Evolutionary conservation across 352 stramenopile genomes (phyloP), one percentile per base, ranked within the genome.

Genomic region (Globisporangium paddicum): DNA sequence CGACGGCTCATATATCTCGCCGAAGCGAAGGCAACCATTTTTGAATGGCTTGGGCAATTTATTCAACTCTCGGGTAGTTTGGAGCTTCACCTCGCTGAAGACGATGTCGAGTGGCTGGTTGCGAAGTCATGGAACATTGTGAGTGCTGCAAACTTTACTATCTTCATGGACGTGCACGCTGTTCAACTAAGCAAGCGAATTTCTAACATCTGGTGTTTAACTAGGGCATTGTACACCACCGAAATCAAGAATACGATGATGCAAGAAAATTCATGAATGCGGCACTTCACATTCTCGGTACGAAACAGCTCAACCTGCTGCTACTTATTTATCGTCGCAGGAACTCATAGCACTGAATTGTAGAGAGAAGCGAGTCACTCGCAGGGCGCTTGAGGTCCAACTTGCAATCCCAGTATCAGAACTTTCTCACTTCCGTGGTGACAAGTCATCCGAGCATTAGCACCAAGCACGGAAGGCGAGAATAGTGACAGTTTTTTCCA

Each of bases 41-140:
- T 77, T 13, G 76, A 88, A 41, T 92, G 74, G 71, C 77, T 90
- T 28, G 65, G 81, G 44, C 82, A 92, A 58, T 59, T 92, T 13
- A 35, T 87, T 46, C 76, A 90, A 49, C 63, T 90, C 8, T 48
- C 71, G 25, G 54, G 67, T 10, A 89, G 68, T 26, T 59, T 89
- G n/a, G 60, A 79, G 19, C 50, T 87, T 18, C 50, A 52, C 10
- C 58, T 89, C 19, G 55, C 69, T 42, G 75, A 79, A 10, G 28
- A 72, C 28, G 81, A 90, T 34, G 44, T 76, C 26, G 83, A 93
- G 58, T 93, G 83, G 81, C 80, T 93, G 35, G 65, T 88, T 25
- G 67, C 60, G n/a, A 90, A 87, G 55, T 68, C 77, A 3, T 93
- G 83, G 83, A 93, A 93, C 32, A 75, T 84, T 40, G 83, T 93